These are phyloP conservation scores for Solanum etuberosum DNA, from an alignment of 257 asterid genomes.

Conservation along the genomic window DNA sequence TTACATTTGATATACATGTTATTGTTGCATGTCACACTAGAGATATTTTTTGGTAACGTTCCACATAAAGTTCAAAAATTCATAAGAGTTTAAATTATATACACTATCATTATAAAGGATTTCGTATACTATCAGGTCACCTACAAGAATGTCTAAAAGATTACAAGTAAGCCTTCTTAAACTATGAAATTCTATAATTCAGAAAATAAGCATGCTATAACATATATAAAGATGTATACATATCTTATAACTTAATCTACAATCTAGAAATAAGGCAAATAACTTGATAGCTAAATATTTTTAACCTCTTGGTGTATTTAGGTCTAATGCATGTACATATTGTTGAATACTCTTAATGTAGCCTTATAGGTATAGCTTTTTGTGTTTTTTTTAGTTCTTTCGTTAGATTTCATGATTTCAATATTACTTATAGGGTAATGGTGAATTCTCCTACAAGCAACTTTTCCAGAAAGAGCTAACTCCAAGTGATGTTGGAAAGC, in stretches of 20 bases:
- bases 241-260: not conserved
- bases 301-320: not conserved
- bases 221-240: not conserved
- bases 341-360: not conserved
- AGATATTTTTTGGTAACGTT: not conserved
- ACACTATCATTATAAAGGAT: not conserved
- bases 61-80: not conserved
- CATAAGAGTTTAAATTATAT: not conserved
- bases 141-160: not conserved
- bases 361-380: not conserved
- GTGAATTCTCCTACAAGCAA: not conserved
- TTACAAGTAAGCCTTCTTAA: not conserved
- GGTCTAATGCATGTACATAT: not conserved
- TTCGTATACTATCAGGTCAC: not conserved
- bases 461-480: constrained; percentile 59
- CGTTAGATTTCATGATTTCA: not conserved
- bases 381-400: not conserved
- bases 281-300: not conserved
- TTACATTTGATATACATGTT: not conserved
- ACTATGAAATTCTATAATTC: not conserved
- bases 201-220: not conserved
- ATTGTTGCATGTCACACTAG: not conserved
- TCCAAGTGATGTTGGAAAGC: constrained; percentile 57
- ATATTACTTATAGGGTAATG: not conserved
- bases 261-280: not conserved